A percentile compares a stretch with the other conserved stretches of the same genome.
Evolutionary conservation across 2,329 filamentous ascomycete species (phyloP).

Genomic region (Westerdykella sp.): DNA sequence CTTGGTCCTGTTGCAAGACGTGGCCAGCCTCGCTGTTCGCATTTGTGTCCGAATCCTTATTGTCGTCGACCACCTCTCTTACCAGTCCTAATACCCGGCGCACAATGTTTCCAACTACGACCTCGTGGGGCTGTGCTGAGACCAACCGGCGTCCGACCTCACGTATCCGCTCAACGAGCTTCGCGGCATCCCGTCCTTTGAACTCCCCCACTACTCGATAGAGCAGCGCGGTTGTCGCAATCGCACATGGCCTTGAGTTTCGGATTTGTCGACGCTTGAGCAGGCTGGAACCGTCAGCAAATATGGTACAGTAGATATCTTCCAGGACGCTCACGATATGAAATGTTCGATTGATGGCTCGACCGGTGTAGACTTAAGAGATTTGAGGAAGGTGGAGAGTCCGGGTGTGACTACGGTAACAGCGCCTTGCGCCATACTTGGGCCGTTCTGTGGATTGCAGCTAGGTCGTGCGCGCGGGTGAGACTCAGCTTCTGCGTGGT

Average conservation of each 20-base stretch:
- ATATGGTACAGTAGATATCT: constrained; percentile 2
- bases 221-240: constrained; percentile 84
- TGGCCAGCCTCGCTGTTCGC: constrained; percentile 57
- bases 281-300: constrained; percentile 50
- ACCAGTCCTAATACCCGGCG: constrained; percentile 84
- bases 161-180: constrained; percentile 74
- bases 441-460: not conserved
- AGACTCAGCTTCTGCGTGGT: no score
- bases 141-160: constrained; percentile 71
- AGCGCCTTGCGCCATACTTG: constrained; percentile 22
- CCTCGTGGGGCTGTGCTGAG: constrained; percentile 79
- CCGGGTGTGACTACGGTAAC: constrained; percentile 57
- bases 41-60: constrained; percentile 58
- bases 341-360: constrained; percentile 79
- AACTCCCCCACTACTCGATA: constrained; percentile 78
- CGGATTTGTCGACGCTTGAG: constrained; percentile 87
- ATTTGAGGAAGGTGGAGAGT: constrained; percentile 71
- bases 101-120: constrained; percentile 91
- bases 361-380: constrained; percentile 66
- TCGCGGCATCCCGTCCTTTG: constrained; percentile 69
- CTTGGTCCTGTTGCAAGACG: constrained; percentile 29
- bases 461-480: no score
- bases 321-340: constrained; percentile 58
- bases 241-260: constrained; percentile 80
- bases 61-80: constrained; percentile 81